Evolutionary conservation across 176 grass and related monocot species (phyloP).

Genomic region (Metroxylon sagu): DNA sequence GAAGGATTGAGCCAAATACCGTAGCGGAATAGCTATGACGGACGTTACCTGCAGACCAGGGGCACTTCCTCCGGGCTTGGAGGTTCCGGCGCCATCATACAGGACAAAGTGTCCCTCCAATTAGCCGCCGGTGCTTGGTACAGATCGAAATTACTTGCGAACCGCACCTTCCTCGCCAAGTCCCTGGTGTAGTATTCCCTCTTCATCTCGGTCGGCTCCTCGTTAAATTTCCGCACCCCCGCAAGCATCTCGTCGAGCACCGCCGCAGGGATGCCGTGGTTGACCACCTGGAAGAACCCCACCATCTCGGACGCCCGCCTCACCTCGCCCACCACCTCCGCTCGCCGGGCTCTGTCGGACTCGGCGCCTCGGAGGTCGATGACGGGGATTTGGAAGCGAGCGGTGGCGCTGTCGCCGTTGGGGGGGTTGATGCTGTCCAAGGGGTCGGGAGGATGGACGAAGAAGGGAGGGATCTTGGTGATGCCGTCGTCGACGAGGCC

Average conservation of each 20-base stretch:
- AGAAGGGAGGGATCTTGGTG: slow-evolving; percentile 20
- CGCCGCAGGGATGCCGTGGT: slow-evolving; percentile 23
- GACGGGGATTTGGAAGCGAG: slow-evolving; percentile 21
- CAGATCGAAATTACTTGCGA: slow-evolving; percentile 38
- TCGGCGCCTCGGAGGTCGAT: slow-evolving; percentile 23
- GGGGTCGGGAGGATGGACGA: slow-evolving; percentile 11
- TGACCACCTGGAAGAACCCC: slow-evolving; percentile 59
- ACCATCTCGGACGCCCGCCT: slow-evolving; percentile 18
- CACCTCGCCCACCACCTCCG: slow-evolving; percentile 1
- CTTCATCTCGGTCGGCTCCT: slow-evolving; percentile 26
- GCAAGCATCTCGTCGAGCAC: slow-evolving; percentile 29
- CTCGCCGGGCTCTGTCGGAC: not conserved
- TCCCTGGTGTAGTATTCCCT: slow-evolving; percentile 38
- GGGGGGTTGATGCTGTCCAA: not conserved
- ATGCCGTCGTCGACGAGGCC: slow-evolving; percentile 41
- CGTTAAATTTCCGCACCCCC: slow-evolving; percentile 28
- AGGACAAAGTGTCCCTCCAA: slow-evolving; percentile 44
- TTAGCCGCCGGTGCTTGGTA: slow-evolving; percentile 28
- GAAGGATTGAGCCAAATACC: no score
- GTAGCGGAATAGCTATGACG: no score
- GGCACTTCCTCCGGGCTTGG: slow-evolving; percentile 25
- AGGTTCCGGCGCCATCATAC: slow-evolving; percentile 11
- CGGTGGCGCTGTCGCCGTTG: no score
- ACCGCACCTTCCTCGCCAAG: slow-evolving; percentile 4
- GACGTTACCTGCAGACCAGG: slow-evolving; percentile 8